Evolutionary conservation across 192 early-diverging fungal genomes (phyloP).

Genomic region (Cladochytrium replicatum): DNA sequence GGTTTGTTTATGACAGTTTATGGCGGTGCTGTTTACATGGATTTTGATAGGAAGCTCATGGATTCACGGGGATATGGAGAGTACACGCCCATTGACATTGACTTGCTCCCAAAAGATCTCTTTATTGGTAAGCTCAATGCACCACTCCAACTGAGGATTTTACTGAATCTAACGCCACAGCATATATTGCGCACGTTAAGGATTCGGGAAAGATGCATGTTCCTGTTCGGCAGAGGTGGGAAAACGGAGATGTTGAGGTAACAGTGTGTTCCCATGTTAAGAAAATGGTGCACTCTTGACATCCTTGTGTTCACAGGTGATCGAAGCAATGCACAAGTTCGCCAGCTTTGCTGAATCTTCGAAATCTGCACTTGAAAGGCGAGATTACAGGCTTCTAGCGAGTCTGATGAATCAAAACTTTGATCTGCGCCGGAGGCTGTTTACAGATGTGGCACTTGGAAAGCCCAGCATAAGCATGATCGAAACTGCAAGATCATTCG

Average conservation of each 20-base stretch:
- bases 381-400: slow-evolving; percentile 26
- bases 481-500: slow-evolving; percentile 24
- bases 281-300: background rate
- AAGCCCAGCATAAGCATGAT: slow-evolving; percentile 40
- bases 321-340: slow-evolving; percentile 44
- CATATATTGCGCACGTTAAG: slow-evolving; percentile 43
- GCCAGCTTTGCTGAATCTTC: slow-evolving; percentile 28
- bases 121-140: slow-evolving; percentile 28
- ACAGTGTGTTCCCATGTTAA: background rate
- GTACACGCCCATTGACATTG: slow-evolving; percentile 28
- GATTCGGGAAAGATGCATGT: slow-evolving; percentile 51
- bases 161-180: slow-evolving; percentile 19
- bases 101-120: slow-evolving; percentile 26
- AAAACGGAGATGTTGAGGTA: slow-evolving; percentile 43
- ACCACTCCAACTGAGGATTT: too few species aligned
- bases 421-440: slow-evolving; percentile 31
- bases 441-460: slow-evolving; percentile 42
- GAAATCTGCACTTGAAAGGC: slow-evolving; percentile 12
- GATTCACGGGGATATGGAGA: slow-evolving; percentile 34
- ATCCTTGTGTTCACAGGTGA: slow-evolving; percentile 19
- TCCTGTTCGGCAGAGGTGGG: slow-evolving; percentile 36
- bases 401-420: slow-evolving; percentile 50
- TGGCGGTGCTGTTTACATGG: slow-evolving; percentile 55
- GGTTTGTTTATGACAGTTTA: too few species aligned
- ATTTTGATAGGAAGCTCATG: slow-evolving; percentile 43